A percentile compares a stretch with the other conserved stretches of the same genome.
Conservation (phyloP, 78 protist species). For the Creolimax fragrantissima region DNA sequence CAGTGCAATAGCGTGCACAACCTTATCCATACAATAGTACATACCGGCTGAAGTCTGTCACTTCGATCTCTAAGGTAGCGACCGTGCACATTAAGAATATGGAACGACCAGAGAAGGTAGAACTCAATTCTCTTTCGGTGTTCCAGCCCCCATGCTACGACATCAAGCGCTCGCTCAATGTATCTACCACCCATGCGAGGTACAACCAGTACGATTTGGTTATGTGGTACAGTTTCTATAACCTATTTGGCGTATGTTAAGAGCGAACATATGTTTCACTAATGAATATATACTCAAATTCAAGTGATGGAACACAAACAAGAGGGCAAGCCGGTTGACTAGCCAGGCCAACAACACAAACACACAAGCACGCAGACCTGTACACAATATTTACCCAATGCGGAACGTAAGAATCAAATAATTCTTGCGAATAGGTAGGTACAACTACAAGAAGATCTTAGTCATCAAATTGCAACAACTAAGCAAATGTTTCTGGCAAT, state of each 20-base stretch:
- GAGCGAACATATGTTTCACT: background rate
- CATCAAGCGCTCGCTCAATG: constrained; percentile 40
- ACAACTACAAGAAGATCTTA: too few relatives aligned
- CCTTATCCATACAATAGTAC: background rate
- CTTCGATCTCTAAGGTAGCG: constrained; percentile 7
- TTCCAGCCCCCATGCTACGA: constrained; percentile 37
- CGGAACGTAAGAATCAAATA: too few relatives aligned
- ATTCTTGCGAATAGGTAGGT: too few relatives aligned
- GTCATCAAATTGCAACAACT: too few relatives aligned
- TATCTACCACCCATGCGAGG: constrained; percentile 28
- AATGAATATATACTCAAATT: background rate
- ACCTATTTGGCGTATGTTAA: background rate
- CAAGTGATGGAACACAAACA: background rate
- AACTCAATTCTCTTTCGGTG: constrained; percentile 51
- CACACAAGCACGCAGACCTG: too few relatives aligned
- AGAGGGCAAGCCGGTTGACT: background rate
- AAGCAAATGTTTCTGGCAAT: too few relatives aligned
- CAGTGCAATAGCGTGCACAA: background rate
- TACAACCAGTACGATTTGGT: constrained; percentile 35
- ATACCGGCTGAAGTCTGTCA: background rate
- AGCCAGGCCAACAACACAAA: background rate
- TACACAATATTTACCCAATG: too few relatives aligned
- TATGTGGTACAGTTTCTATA: constrained; percentile 26
- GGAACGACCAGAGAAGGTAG: constrained; percentile 52
- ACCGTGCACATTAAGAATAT: constrained; percentile 47